These are phyloP conservation scores for Dichotomocladium elegans DNA, from an alignment of 371 early-diverging fungal genomes.

Conservation along the genomic window DNA sequence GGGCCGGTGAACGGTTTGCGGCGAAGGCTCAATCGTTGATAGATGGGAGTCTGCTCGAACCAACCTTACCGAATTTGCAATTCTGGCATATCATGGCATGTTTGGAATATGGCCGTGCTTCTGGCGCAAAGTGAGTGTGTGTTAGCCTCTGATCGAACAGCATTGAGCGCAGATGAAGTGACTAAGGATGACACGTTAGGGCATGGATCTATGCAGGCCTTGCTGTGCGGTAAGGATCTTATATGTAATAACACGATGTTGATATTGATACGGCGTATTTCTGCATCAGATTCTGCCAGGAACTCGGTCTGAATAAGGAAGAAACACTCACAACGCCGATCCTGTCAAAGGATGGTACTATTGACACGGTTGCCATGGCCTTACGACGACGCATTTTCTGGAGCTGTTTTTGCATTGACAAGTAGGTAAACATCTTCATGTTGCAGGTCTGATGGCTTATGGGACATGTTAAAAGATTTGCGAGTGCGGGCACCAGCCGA, in stretches of 20 bases:
- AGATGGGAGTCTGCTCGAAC: slow-evolving; percentile 41
- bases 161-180: not conserved
- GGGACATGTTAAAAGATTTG: slow-evolving; percentile 13
- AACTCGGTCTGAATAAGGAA: slow-evolving; percentile 56
- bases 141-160: not conserved
- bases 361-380: slow-evolving; percentile 51
- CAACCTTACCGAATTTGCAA: slow-evolving; percentile 54
- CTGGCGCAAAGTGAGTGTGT: slow-evolving; percentile 43
- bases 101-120: slow-evolving; percentile 58
- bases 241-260: not conserved
- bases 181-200: slow-evolving; percentile 7
- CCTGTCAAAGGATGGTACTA: slow-evolving; percentile 19
- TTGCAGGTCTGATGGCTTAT: not conserved
- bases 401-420: slow-evolving; percentile 52
- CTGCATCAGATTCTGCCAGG: slow-evolving; percentile 45
- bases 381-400: slow-evolving; percentile 57
- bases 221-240: slow-evolving; percentile 37
- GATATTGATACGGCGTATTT: not conserved
- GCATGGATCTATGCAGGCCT: slow-evolving; percentile 66
- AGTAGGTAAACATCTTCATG: slow-evolving; percentile 16
- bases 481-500: slow-evolving; percentile 52
- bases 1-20: slow-evolving; percentile 44
- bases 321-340: slow-evolving; percentile 33
- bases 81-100: slow-evolving; percentile 57
- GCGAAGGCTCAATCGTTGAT: slow-evolving; percentile 37